Evolutionary conservation across 148 eudicot genomes (phyloP), one percentile per base, ranked within the genome.

Genomic region (Silene conica): DNA sequence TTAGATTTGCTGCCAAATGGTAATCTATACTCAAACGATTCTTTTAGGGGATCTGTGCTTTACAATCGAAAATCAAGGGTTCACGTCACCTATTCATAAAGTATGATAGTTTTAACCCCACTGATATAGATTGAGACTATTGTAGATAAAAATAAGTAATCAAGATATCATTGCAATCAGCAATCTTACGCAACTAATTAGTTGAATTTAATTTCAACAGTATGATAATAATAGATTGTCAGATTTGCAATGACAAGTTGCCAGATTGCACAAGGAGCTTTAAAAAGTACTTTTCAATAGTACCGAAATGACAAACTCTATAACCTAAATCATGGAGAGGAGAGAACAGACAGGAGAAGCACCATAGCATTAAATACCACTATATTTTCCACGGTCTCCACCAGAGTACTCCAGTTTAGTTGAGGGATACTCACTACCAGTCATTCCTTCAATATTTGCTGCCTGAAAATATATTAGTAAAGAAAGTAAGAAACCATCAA

Each of bases 381-480:
- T 83, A 75, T 92, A 89, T 82, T 92, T 89, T 41, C 83, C 89
- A 76, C 66, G 86, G 73, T 81, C 87, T 65, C 85, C 65, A 76
- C 85, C 77, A 19, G 82, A 76, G 69, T 75, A 81, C 22, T 80
- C 89, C 58, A 78, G 83, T 79, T 86, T 89, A 67, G 82, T 69
- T 67, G 83, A 78, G 64, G 80, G 90, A 72, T 78, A 88, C 26
- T 80, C 90, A 72, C 84, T 72, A 71, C 76, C 88, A 77, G 81
- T 85, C 73, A 84, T 76, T 68, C 82, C 89, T 77, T 88, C 96
- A 73, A 82, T 80, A 73, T 87, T 87, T 67, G 91, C 91, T 57
- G 90, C 96, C 97, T 92, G 80, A 70, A 82, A 63, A 77, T 71
- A 73, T 67, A 74, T 50, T 73, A 79, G 52, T 56, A 25, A 75